A percentile compares a stretch with the other conserved stretches of the same genome.
These are phyloP conservation scores for Periconia macrospinosa DNA, from an alignment of 2,329 filamentous ascomycete genomes.

Conservation along the genomic window DNA sequence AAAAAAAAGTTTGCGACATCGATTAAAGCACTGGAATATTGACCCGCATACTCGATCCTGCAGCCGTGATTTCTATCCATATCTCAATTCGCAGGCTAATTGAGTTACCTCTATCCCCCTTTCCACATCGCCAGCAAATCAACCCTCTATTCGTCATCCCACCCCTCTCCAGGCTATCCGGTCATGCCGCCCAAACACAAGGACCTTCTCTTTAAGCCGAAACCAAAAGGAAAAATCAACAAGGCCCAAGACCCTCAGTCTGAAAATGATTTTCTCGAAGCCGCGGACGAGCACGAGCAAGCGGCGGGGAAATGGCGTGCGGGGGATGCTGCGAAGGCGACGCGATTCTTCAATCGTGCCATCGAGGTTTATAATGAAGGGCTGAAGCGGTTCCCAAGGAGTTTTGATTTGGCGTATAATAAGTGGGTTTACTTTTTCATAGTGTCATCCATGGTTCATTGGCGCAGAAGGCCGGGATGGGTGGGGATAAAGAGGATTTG, in stretches of 20 bases:
- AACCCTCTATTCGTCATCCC: neutral
- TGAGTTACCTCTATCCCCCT: too few species aligned
- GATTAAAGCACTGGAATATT: too few species aligned
- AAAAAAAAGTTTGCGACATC: neutral
- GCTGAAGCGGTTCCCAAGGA: constrained; percentile 60
- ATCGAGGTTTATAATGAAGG: constrained; percentile 68
- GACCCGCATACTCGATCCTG: too few species aligned
- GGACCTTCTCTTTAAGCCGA: constrained; percentile 30
- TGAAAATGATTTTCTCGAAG: constrained; percentile 69
- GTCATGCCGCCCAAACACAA: constrained; percentile 37
- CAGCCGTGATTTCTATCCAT: too few species aligned
- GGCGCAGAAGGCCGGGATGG: neutral
- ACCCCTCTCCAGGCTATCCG: neutral
- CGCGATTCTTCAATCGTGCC: constrained; percentile 64
- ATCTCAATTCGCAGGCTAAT: too few species aligned
- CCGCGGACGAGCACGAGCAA: constrained; percentile 70
- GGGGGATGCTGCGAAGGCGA: constrained; percentile 68
- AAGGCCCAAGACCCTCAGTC: constrained; percentile 56
- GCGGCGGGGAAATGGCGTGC: constrained; percentile 74
- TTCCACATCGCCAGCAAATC: too few species aligned
- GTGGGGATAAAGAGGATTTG: neutral
- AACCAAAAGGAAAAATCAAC: constrained; percentile 31
- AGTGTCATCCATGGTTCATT: neutral
- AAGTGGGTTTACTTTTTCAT: constrained; percentile 53
- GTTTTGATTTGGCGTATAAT: constrained; percentile 75